Evolutionary conservation across 352 stramenopile species (phyloP).

Genomic region (Pseudoperonospora humuli): DNA sequence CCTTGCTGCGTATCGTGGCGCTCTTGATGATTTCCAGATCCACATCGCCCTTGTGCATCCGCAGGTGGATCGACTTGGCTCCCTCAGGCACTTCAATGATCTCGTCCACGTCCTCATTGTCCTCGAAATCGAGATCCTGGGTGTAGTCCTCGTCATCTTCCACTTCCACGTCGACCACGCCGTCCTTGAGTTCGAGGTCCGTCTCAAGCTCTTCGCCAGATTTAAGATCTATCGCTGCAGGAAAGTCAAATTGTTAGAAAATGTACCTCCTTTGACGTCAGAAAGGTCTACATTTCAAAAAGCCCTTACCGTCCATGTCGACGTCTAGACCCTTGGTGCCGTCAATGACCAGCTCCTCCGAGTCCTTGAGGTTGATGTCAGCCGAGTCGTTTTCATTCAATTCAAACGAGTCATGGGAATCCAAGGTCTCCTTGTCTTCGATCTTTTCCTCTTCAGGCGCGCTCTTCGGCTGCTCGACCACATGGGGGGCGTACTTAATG

Average conservation of each 20-base stretch:
- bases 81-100: constrained; percentile 39
- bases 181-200: constrained; percentile 26
- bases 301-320: constrained; percentile 21
- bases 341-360: constrained; percentile 18
- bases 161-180: constrained; percentile 32
- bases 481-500: constrained; percentile 25
- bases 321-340: constrained; percentile 13
- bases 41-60: constrained; percentile 39
- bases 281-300: no score
- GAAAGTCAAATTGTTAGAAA: no score
- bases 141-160: constrained; percentile 40
- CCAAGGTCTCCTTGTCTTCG: constrained; percentile 7
- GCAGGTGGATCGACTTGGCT: constrained; percentile 39
- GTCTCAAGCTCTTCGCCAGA: no score
- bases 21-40: constrained; percentile 48
- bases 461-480: constrained; percentile 17
- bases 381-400: constrained; percentile 16
- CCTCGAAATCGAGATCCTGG: constrained; percentile 38
- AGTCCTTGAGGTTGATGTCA: constrained; percentile 12
- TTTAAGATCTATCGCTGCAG: no score
- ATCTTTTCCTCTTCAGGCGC: no score
- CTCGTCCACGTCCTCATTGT: constrained; percentile 33
- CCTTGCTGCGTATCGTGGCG: not conserved
- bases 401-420: constrained; percentile 22
- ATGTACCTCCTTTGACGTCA: no score